Evolutionary conservation across 2,329 filamentous ascomycete genomes (phyloP).

Genomic region (Aureobasidium sp.): DNA sequence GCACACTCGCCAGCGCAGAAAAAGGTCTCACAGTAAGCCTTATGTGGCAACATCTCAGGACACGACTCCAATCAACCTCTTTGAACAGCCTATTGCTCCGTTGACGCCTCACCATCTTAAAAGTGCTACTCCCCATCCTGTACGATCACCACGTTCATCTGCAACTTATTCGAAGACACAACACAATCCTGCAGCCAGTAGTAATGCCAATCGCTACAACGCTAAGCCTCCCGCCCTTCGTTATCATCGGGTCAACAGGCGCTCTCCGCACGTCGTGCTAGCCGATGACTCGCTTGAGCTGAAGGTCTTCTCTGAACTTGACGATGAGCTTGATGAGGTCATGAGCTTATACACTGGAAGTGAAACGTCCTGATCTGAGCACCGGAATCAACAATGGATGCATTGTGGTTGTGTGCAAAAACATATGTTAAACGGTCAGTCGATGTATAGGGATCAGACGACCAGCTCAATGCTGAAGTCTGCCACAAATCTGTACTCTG

Average conservation of each 20-base stretch:
- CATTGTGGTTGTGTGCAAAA: neutral
- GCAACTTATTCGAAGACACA: neutral
- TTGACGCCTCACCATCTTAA: neutral
- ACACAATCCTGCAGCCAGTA: neutral
- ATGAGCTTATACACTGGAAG: neutral
- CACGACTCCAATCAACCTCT: neutral
- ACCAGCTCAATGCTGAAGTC: too few species aligned
- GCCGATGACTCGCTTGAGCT: neutral
- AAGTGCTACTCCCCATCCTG: neutral
- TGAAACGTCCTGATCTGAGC: neutral
- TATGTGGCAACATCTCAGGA: too few species aligned
- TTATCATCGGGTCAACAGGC: neutral
- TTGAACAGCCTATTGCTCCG: neutral
- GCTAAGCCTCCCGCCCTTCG: neutral
- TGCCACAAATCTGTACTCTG: too few species aligned
- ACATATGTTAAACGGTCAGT: neutral
- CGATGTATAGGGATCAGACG: neutral
- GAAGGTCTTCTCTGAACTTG: neutral
- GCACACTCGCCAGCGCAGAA: too few species aligned
- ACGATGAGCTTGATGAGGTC: neutral
- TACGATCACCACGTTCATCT: neutral
- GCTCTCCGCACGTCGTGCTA: neutral
- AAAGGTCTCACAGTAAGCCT: neutral
- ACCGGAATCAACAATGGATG: neutral
- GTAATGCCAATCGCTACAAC: neutral